These are phyloP conservation scores for Neoboletus subvelutipes DNA, from an alignment of 768 basidiomycete species.

Conservation along the genomic window DNA sequence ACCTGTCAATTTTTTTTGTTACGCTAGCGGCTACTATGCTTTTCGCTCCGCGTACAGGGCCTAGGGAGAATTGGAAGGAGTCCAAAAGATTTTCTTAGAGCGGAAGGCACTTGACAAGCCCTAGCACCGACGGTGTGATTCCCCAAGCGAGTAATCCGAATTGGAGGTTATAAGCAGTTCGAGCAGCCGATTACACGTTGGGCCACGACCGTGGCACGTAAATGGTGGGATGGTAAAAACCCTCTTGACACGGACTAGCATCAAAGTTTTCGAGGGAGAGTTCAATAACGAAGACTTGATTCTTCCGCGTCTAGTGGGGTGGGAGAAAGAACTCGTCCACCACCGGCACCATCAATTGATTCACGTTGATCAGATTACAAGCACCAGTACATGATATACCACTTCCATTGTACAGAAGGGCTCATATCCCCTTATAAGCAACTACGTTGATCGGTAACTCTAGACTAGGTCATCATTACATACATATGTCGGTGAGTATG, in stretches of 20 bases:
- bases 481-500: not conserved
- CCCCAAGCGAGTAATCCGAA: conserved; percentile 1
- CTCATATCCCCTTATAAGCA: conserved; percentile 9
- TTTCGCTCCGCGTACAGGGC: conserved; percentile 5
- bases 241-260: not conserved
- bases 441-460: conserved; percentile 12
- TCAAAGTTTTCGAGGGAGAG: not conserved
- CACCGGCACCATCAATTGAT: conserved; percentile 1
- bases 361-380: conserved; percentile 1
- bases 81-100: conserved; percentile 4
- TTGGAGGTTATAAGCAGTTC: not conserved
- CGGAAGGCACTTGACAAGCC: not conserved
- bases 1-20: conserved; percentile 10
- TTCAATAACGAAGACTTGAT: not conserved
- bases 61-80: not conserved
- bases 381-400: not conserved
- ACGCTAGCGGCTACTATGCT: not conserved
- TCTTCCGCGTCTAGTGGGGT: not conserved
- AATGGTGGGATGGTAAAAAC: conserved; percentile 1
- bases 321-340: not conserved
- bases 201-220: conserved; percentile 7
- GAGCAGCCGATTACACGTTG: conserved; percentile 22
- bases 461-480: conserved; percentile 1
- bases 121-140: not conserved
- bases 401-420: conserved; percentile 18